Base-by-base conservation (phyloP, 2,329 filamentous ascomycete species). In the Pyrenochaeta sp. region DNA sequence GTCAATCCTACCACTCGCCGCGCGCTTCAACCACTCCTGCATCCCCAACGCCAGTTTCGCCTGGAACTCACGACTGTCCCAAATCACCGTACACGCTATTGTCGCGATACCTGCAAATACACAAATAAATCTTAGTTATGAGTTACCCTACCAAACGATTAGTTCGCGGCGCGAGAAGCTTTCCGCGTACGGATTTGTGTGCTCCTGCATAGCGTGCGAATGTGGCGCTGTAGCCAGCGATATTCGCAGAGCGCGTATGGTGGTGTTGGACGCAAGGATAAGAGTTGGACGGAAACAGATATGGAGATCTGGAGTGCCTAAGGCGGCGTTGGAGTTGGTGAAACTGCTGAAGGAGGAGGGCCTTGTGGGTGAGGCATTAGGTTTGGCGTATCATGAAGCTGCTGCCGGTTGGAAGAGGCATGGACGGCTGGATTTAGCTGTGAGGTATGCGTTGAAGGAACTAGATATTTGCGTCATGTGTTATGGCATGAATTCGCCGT, bases 1-100 rank as follows among this genome's bases (percentile, higher is more conserved):
- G 35, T 58, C 34, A 48, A 54, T 72, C 36, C 67, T 64, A 28
- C 65, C 60, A 13, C 46, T 39, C 7, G 53, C 63, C 24, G 63
- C 68, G 7, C 65, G 65, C 30, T 59, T 70, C 55, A 72, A 71
- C 44, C 68, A 72, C 53, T 59, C 57, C 15, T 72, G 68, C 47
- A 53, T 52, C 22, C 65, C 68, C 6, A 72, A 71, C 36, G 60
- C 67, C 3, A 48, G 53, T 30, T 69, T 59, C 23, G 51, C 47
- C 17, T 65, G 60, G 63, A 62, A 66, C 27, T 35, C 44, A 10
- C 32, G 37, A 9, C 22, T 47, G 3, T 40, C 24, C 0, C 34
- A 43, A 35, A 27, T 50, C 5, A 58, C 60, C 17, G 44, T 67
- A n/a, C 57, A 67, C 26, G 61, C 69, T 0, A 58, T 61, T 13